phyloP scores from a whole-genome alignment of 129 eudicot genomes.

The Silybum marianum region DNA sequence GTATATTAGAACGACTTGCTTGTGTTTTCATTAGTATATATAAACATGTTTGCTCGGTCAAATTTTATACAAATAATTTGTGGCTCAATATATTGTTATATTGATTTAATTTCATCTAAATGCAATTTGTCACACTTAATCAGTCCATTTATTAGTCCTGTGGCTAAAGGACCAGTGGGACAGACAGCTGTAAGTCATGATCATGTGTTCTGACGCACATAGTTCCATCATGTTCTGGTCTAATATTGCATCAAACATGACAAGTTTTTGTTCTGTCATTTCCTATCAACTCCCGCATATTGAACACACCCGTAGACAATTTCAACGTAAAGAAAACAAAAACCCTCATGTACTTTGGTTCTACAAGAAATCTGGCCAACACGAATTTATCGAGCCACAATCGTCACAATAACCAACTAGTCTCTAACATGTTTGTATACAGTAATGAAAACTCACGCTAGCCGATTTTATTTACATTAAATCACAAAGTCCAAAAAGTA shows the following conservation, averaged over 20 bases:
- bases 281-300: no score
- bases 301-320: background rate
- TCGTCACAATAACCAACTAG: background rate
- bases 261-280: no score
- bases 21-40: no score
- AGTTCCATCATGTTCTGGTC: background rate
- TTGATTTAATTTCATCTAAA: background rate
- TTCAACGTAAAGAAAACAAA: slow-evolving; percentile 12
- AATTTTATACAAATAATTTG: background rate
- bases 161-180: no score
- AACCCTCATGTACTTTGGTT: slow-evolving; percentile 5
- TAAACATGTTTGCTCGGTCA: no score
- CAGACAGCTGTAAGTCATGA: no score
- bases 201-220: no score
- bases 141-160: no score
- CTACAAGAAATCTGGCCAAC: slow-evolving; percentile 28
- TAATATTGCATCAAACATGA: background rate
- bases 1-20: no score
- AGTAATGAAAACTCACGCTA: slow-evolving; percentile 16
- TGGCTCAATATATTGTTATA: background rate
- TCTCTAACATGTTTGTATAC: slow-evolving; percentile 35
- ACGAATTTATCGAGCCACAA: slow-evolving; percentile 17
- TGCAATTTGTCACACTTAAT: no score
- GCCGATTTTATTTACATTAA: slow-evolving; percentile 36
- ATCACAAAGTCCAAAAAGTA: slow-evolving; percentile 22